Evolutionary conservation across 179 eudicot species (phyloP).

Genomic region (Spinacia oleracea): DNA sequence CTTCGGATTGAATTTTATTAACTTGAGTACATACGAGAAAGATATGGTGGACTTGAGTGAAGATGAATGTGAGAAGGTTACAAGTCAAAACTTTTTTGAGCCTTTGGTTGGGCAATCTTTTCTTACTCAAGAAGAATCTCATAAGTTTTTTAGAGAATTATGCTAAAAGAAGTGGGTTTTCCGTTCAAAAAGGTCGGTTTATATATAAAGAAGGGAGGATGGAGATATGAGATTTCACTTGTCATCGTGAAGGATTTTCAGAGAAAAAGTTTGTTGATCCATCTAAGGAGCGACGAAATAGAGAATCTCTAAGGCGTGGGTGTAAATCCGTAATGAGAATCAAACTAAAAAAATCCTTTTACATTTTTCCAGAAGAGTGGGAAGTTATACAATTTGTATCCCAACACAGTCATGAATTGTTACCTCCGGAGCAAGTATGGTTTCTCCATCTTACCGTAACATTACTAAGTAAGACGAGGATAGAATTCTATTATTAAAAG

Average conservation of each 20-base stretch:
- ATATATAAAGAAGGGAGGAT: not conserved
- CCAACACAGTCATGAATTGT: not conserved
- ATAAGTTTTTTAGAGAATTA: conserved; percentile 8
- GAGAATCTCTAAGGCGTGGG: not conserved
- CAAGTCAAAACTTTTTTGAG: not conserved
- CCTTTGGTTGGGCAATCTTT: not conserved
- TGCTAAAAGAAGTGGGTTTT: conserved; percentile 12
- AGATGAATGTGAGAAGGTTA: too few species aligned
- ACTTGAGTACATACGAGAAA: too few species aligned
- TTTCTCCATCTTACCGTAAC: conserved; percentile 12
- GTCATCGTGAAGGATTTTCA: conserved; percentile 10
- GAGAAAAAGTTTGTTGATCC: not conserved
- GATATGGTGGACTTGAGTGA: too few species aligned
- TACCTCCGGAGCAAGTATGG: not conserved
- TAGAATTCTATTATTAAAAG: not conserved
- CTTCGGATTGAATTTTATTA: too few species aligned
- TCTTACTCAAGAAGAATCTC: conserved; percentile 11
- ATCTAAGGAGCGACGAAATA: conserved; percentile 14
- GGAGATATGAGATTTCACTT: not conserved
- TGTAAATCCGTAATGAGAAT: not conserved
- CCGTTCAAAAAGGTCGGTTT: not conserved
- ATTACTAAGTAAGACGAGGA: conserved; percentile 18
- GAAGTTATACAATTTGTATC: conserved; percentile 1
- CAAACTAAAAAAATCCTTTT: not conserved
- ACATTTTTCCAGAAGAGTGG: conserved; percentile 4